Conservation (phyloP, 352 stramenopile species). For the Peronospora farinosa region DNA sequence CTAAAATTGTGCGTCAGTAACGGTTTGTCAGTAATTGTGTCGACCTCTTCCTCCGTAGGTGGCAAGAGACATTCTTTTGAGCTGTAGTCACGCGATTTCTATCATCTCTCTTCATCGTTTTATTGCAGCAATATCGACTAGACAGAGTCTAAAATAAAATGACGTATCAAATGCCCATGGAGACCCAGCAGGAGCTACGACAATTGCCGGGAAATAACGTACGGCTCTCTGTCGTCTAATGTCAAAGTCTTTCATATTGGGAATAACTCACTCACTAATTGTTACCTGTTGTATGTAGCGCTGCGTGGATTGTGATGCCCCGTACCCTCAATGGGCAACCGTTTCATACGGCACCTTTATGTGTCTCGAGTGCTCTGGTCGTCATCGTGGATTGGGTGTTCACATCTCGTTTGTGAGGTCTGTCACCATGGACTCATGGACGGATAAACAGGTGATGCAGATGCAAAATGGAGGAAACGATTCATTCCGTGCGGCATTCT, state of each 20-base stretch:
- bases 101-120: background rate
- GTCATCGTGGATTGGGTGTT: conserved; percentile 88
- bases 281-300: conserved; percentile 26
- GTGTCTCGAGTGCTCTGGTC: conserved; percentile 91
- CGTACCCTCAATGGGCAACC: conserved; percentile 92
- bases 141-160: conserved; percentile 16
- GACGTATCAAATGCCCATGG: conserved; percentile 79
- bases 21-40: background rate
- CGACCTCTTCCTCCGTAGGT: conserved; percentile 9
- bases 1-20: conserved; percentile 1
- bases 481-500: conserved; percentile 57
- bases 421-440: conserved; percentile 85
- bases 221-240: conserved; percentile 11
- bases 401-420: conserved; percentile 91
- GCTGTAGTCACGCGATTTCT: background rate
- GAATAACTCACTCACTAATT: background rate
- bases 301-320: conserved; percentile 92
- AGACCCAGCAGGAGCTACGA: conserved; percentile 81
- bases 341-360: conserved; percentile 94
- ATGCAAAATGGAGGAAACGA: conserved; percentile 83
- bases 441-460: conserved; percentile 79
- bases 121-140: conserved; percentile 6
- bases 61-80: background rate
- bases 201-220: conserved; percentile 81
- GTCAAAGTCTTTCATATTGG: background rate